These are phyloP conservation scores for Gnaphalium uliginosum DNA, from an alignment of 129 eudicot genomes.

Conservation along the genomic window DNA sequence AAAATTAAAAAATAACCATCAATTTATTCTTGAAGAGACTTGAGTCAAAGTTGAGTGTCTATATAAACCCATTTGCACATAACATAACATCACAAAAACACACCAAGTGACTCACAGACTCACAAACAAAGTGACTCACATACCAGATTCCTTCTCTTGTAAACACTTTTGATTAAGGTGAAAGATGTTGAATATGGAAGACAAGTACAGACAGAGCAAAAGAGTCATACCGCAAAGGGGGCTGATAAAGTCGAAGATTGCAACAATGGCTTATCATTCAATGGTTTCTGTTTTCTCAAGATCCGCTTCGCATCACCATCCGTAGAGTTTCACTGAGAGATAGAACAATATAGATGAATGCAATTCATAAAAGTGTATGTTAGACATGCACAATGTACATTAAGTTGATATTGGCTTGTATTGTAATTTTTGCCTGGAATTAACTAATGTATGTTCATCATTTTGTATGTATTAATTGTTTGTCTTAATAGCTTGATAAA, in stretches of 20 bases:
- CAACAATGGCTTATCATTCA: constrained; percentile 55
- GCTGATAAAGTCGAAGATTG: constrained; percentile 54
- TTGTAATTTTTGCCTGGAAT: constrained; percentile 4
- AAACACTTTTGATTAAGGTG: neutral
- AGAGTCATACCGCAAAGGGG: constrained; percentile 61
- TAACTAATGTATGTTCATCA: constrained; percentile 15
- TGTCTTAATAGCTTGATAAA: neutral
- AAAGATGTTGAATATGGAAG: constrained; percentile 25
- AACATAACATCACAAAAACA: constrained; percentile 20
- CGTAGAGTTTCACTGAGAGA: neutral
- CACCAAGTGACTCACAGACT: constrained; percentile 16
- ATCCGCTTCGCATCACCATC: constrained; percentile 28
- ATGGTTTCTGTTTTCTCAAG: constrained; percentile 41
- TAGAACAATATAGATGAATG: neutral
- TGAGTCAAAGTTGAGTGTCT: constrained; percentile 18
- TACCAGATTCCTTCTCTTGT: constrained; percentile 1
- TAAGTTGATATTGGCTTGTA: constrained; percentile 18
- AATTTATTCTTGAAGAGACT: constrained; percentile 13
- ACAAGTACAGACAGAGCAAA: constrained; percentile 28
- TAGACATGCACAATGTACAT: constrained; percentile 12
- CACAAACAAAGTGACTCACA: constrained; percentile 7
- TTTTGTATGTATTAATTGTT: constrained; percentile 8
- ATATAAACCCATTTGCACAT: constrained; percentile 26
- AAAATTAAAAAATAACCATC: neutral
- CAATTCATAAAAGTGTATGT: constrained; percentile 1